Base-by-base conservation (phyloP, 352 stramenopile species). In the Pseudoperonospora humuli region DNA sequence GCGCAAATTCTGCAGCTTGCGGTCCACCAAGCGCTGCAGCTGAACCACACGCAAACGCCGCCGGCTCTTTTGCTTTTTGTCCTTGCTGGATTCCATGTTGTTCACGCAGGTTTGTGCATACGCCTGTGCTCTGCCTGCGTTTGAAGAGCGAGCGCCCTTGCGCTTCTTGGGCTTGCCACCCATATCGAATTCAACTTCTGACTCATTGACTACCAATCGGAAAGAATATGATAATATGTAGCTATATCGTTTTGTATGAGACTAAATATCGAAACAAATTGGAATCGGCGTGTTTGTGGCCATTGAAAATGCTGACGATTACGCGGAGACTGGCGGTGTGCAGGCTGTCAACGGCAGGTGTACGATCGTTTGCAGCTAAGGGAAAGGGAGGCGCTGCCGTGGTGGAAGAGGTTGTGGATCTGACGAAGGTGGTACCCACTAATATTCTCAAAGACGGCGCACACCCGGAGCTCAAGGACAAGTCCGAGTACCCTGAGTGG, bases 361-460 rank as follows among this genome's bases (percentile, higher is more conserved):
- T 52, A 44, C 76, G 76, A 13, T 48, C 62, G 38, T 86, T 85
- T 41, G 76, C 76, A 13, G 73, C 71, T 37, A 88, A 87, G 57
- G 73, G 75, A 3, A 81, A 81, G 35, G 63, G 47, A 15, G 56
- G 50, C 14, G 54, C 59, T 20, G 70, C 73, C 15, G 58, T 72
- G 8, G 72, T 75, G 25, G 80, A 86, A 32, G 76, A 88, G 40
- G 70, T 72, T 14, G 69, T 93, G 37, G 80, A 93, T 60, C 61
- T 93, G 33, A 67, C 61, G 32, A 72, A 68, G 53, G 70, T 84
- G 36, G 78, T 89, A 48, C 80, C 80, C 11, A 75, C 77, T 46
- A 93, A 93, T 64, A 93, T 93, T 44, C 66, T 75, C 47, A 93
- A 93, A 62, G 80, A 93, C 27, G 77, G 80, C 37, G 45, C 69